Conservation (phyloP, 441 rosid species). For the Jatropha podagrica region DNA sequence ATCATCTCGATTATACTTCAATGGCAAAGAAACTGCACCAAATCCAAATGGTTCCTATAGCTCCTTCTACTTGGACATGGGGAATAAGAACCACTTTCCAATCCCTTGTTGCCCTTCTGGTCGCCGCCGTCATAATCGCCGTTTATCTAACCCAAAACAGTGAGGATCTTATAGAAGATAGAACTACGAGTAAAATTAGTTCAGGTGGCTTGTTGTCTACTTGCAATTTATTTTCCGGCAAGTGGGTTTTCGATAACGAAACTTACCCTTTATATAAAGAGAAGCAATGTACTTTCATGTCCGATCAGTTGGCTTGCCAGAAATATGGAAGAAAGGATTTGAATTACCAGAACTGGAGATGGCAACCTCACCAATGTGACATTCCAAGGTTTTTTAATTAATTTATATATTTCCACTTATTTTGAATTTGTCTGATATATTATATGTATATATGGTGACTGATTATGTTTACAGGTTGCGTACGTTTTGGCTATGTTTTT, state of each 20-base stretch:
- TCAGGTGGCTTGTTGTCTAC: conserved; percentile 24
- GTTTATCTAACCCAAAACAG: conserved; percentile 41
- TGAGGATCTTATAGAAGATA: conserved; percentile 24
- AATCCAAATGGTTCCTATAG: conserved; percentile 16
- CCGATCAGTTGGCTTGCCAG: conserved; percentile 89
- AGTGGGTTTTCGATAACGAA: conserved; percentile 78
- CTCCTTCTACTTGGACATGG: conserved; percentile 21
- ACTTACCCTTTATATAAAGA: conserved; percentile 80
- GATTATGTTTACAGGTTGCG: conserved; percentile 9
- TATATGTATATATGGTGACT: not conserved
- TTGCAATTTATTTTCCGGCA: conserved; percentile 79
- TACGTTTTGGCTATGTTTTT: conserved; percentile 19
- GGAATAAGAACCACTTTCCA: conserved; percentile 61
- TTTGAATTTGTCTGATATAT: not conserved
- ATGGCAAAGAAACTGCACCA: conserved; percentile 51
- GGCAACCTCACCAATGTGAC: conserved; percentile 89
- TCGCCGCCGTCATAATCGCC: conserved; percentile 44
- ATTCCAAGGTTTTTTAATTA: conserved; percentile 51
- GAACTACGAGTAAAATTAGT: conserved; percentile 8
- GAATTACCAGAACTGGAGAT: conserved; percentile 79
- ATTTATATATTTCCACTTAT: not conserved
- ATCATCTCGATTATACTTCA: not conserved
- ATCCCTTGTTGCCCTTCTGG: conserved; percentile 60
- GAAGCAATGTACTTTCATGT: conserved; percentile 77
- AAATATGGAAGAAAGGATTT: conserved; percentile 87